Base-by-base conservation (phyloP, 2,329 filamentous ascomycete species). In the Diplodia seriata region DNA sequence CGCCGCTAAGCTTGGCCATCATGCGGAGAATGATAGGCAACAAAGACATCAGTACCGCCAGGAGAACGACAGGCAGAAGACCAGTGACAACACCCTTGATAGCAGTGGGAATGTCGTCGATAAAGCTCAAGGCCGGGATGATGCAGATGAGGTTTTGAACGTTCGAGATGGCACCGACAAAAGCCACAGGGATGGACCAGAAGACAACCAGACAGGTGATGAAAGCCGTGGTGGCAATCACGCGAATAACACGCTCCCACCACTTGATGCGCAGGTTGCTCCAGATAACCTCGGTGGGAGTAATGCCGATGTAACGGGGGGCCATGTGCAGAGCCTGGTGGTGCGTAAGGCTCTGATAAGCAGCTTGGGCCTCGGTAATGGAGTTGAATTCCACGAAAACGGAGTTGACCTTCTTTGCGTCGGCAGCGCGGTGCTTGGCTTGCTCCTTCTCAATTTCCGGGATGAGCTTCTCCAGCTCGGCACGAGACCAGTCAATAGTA, bases 381-480 rank as follows among this genome's bases (percentile, higher is more conserved):
- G 86, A 88, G 70, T 87, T 85, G 75, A 98, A 99, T 76, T 98
- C 94, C 71, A 99, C 89, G 74, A 99, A 99, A 12, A 95, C 92
- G 26, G 93, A 90, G 33, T 23, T 59, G 29, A 68, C 53, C 33
- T 61, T 65, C 53, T 59, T 65, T 3, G 53, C 29, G 5, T 47
- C 43, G 12, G 20, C 49, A 9, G 36, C 40, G 29, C 54, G 51
- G 23, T 68, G 61, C 18, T 51, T 51, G 20, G 12, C 23, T 14
- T 68, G 67, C 61, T 62, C 54, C 54, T 61, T 68, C 49, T 65
- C 62, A 18, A 68, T 47, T 23, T 68, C 61, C 15, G 61, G 67
- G 23, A 66, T 61, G 40, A 68, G 15, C 38, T 66, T 62, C 29
- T 38, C 54, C 26, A 68, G 54, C 43, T 62, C 53, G 12, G 53